Percentiles rank a stretch among this genome's conserved stretches.
These are phyloP conservation scores for Hymenoscyphus fraxineus DNA, from an alignment of 2,329 filamentous ascomycete genomes.

Conservation along the genomic window DNA sequence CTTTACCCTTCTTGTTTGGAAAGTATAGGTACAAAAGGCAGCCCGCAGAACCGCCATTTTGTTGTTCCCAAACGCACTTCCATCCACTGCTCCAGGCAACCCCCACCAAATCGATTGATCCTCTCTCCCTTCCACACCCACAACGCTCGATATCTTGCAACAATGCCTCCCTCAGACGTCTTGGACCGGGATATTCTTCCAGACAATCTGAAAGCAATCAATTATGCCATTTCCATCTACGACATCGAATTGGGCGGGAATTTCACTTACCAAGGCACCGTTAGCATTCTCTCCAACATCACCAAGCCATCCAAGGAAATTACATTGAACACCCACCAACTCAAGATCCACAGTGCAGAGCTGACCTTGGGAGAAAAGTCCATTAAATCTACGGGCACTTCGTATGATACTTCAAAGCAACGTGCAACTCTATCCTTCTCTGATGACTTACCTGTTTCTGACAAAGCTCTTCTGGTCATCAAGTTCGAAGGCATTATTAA, in stretches of 20 bases:
- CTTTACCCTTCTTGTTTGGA: not conserved
- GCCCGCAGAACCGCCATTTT: not conserved
- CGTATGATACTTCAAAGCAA: slow-evolving; percentile 80
- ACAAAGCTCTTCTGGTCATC: slow-evolving; percentile 64
- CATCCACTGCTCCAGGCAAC: not conserved
- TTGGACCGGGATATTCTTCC: slow-evolving; percentile 61
- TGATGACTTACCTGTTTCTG: slow-evolving; percentile 63
- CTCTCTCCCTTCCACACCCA: not conserved
- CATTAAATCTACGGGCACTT: slow-evolving; percentile 62
- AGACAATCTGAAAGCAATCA: slow-evolving; percentile 68
- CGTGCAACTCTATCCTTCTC: slow-evolving; percentile 75
- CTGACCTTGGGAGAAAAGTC: slow-evolving; percentile 52
- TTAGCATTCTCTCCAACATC: slow-evolving; percentile 75
- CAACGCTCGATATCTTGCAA: slow-evolving; percentile 8
- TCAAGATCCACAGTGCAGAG: slow-evolving; percentile 69
- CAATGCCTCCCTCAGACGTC: slow-evolving; percentile 40
- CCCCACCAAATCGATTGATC: not conserved
- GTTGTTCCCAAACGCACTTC: not conserved
- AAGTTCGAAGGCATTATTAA: slow-evolving; percentile 80
- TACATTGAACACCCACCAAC: slow-evolving; percentile 78
- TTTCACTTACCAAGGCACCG: slow-evolving; percentile 79
- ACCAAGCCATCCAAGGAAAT: slow-evolving; percentile 70
- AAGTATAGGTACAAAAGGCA: not conserved
- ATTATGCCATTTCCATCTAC: slow-evolving; percentile 80
- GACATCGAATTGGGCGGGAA: slow-evolving; percentile 68